These are phyloP conservation scores for Alternaria triticimaculans DNA, from an alignment of 2,329 filamentous ascomycete species.

Conservation along the genomic window DNA sequence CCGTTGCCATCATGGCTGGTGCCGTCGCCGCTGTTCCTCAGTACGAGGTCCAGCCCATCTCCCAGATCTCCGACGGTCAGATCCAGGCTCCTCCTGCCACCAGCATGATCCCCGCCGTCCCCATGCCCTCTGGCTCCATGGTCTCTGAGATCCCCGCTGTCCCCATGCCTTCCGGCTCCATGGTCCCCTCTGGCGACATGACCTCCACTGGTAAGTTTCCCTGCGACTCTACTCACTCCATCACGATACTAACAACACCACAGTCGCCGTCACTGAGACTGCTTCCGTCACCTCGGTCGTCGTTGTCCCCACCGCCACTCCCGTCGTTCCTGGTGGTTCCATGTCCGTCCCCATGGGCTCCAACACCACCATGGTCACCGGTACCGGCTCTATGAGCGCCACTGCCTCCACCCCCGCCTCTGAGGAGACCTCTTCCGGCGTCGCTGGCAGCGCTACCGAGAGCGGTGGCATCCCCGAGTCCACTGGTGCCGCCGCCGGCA, in stretches of 20 bases:
- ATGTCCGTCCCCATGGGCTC: slow-evolving; percentile 14
- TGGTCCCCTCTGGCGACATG: background rate
- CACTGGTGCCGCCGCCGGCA: slow-evolving; percentile 34
- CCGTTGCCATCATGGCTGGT: slow-evolving; percentile 37
- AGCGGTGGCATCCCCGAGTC: slow-evolving; percentile 17
- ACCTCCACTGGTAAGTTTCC: slow-evolving; percentile 11
- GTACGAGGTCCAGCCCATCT: slow-evolving; percentile 38
- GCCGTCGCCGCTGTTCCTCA: slow-evolving; percentile 39
- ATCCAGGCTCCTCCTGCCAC: slow-evolving; percentile 44
- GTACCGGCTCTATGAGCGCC: background rate
- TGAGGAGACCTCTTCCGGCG: slow-evolving; percentile 6
- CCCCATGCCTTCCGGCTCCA: background rate
- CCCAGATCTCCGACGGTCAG: slow-evolving; percentile 49
- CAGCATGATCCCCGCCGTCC: slow-evolving; percentile 6
- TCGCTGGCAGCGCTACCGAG: slow-evolving; percentile 15
- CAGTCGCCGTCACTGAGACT: slow-evolving; percentile 7
- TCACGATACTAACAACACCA: background rate
- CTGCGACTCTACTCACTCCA: background rate
- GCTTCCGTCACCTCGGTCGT: slow-evolving; percentile 5
- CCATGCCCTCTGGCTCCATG: slow-evolving; percentile 4
- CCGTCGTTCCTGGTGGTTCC: slow-evolving; percentile 11
- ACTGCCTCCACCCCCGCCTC: slow-evolving; percentile 1
- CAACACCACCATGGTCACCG: slow-evolving; percentile 16
- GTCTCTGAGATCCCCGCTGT: slow-evolving; percentile 4
- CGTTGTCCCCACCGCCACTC: slow-evolving; percentile 14